These are phyloP conservation scores for Isatis tinctoria DNA, from an alignment of 345 rosid genomes.

Conservation along the genomic window DNA sequence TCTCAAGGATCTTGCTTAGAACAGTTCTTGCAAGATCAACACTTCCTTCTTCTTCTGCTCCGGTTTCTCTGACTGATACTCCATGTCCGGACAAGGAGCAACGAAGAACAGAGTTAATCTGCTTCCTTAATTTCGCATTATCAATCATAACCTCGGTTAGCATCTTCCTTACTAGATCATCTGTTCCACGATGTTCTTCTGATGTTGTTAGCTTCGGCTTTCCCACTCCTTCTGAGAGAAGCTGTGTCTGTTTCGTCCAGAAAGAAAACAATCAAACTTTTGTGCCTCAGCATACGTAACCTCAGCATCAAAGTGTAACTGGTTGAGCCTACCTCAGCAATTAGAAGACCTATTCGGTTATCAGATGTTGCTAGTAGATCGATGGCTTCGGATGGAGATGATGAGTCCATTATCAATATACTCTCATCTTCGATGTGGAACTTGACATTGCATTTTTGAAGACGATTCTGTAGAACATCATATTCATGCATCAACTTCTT, in stretches of 20 bases:
- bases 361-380: slow-evolving; percentile 81
- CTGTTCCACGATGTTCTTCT: slow-evolving; percentile 24
- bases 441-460: slow-evolving; percentile 79
- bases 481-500: slow-evolving; percentile 77
- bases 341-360: slow-evolving; percentile 87
- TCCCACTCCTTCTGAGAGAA: slow-evolving; percentile 74
- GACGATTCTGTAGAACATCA: slow-evolving; percentile 66
- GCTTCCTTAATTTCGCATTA: slow-evolving; percentile 79
- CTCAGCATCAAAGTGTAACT: background rate
- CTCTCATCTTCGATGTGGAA: slow-evolving; percentile 75
- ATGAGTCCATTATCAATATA: slow-evolving; percentile 60
- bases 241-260: slow-evolving; percentile 63
- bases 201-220: slow-evolving; percentile 24
- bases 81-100: slow-evolving; percentile 48
- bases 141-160: slow-evolving; percentile 69
- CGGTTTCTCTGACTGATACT: slow-evolving; percentile 43
- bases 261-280: background rate
- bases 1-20: slow-evolving; percentile 68
- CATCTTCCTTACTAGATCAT: slow-evolving; percentile 61
- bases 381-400: slow-evolving; percentile 70
- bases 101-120: slow-evolving; percentile 64
- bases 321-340: slow-evolving; percentile 68
- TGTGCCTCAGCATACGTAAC: background rate
- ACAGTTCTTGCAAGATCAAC: slow-evolving; percentile 55
- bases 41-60: slow-evolving; percentile 25